Base-by-base conservation (phyloP, 192 early-diverging fungal species). In the Backusella circina region DNA sequence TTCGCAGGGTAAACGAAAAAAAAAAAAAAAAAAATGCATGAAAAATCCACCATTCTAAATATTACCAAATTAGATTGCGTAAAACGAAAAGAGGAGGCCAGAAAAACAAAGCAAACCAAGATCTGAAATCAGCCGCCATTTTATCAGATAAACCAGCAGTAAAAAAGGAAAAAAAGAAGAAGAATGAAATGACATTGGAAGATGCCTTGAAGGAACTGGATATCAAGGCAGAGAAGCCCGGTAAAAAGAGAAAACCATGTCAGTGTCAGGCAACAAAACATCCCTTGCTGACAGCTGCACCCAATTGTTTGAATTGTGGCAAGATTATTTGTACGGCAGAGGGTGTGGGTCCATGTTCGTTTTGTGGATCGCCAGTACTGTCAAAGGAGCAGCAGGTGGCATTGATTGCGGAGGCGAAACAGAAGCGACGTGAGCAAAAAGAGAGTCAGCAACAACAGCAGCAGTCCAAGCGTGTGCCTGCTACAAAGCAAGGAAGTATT, bases 281-380 rank as follows among this genome's bases (percentile, higher is more conserved):
- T 76, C 76, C 79, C 30, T 65, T 90, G 35, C 73, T 88, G 12
- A 84, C 79, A 0, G 84, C 86, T 70, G 86, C 86, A 30, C 87
- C 87, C 2, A 89, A 89, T 41, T 89, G 87, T 69, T 70, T 90
- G 18, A 86, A 71, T 61, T 90, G 88, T 76, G 88, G 88, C 3
- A 88, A 88, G 71, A 90, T 90, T 64, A 88, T 90, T 16, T 90
- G 88, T 70, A 73, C 75, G 4, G 66, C 77, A 28, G 88, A 90
- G 50, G 87, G 87, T 1, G 75, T 82, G 0, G 88, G 88, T 0
- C 87, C 88, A 38, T 90, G 88, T 70, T 83, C 84, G 13, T 87
- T 83, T 76, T 90, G 88, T 74, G 84, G 83, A 5, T 80, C 78
- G 1, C 82, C 84, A 16, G 85, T 90, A 2, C 71, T 90, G 1